Conservation (phyloP, 208 protist species). For the Leishmania braziliensis region DNA sequence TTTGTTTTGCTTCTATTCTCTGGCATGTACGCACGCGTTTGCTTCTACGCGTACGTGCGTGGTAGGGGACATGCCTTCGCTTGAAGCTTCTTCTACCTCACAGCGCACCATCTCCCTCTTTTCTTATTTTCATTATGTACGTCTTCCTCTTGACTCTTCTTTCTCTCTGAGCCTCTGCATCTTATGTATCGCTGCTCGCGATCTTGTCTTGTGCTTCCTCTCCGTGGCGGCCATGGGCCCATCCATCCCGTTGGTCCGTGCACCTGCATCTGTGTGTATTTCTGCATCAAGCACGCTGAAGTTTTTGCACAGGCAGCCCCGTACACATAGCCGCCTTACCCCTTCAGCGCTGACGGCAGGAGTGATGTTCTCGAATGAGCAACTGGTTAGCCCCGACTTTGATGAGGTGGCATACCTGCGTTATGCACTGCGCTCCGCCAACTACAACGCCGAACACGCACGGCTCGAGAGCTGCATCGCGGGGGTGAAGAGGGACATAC, state of each 20-base stretch:
- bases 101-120: background rate
- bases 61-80: background rate
- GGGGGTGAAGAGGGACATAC: constrained; percentile 48
- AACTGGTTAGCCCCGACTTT: constrained; percentile 71
- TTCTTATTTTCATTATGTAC: background rate
- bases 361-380: constrained; percentile 67
- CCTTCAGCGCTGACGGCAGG: background rate
- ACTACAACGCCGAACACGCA: constrained; percentile 43
- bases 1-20: background rate
- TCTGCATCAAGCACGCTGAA: background rate
- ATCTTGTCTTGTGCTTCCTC: background rate
- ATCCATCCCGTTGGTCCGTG: background rate
- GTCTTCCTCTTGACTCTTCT: background rate
- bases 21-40: background rate
- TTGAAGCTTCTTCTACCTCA: background rate
- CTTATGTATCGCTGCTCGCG: background rate
- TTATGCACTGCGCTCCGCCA: constrained; percentile 64
- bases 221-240: background rate
- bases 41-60: background rate
- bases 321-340: background rate
- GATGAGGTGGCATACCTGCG: constrained; percentile 81
- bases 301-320: background rate
- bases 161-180: background rate
- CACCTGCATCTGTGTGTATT: background rate
- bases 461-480: constrained; percentile 61